A percentile compares a stretch with the other conserved stretches of the same genome.
Evolutionary conservation across 768 basidiomycete genomes (phyloP).

Genomic region (Collybiopsis confluens): DNA sequence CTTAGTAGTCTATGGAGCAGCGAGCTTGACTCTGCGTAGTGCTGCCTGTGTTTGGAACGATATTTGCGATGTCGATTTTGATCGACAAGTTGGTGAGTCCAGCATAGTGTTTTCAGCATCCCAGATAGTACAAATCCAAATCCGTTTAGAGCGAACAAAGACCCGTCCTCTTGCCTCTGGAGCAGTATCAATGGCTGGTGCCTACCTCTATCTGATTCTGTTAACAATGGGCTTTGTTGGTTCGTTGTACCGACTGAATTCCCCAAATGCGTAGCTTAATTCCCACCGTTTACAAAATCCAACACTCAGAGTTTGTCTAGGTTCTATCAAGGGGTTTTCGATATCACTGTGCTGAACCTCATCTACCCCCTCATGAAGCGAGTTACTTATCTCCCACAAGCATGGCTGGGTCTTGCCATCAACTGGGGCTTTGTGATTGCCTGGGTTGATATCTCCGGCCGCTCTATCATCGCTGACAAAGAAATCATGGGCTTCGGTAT

Average conservation of each 20-base stretch:
- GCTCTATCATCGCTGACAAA: background rate
- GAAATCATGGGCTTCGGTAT: slow-evolving; percentile 5
- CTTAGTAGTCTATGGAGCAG: slow-evolving; percentile 11
- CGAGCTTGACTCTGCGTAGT: slow-evolving; percentile 15
- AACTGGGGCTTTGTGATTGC: slow-evolving; percentile 18
- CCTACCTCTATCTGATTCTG: slow-evolving; percentile 11
- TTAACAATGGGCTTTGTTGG: slow-evolving; percentile 6
- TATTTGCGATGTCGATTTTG: slow-evolving; percentile 22
- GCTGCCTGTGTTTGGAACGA: slow-evolving; percentile 25
- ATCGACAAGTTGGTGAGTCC: slow-evolving; percentile 20
- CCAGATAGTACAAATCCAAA: background rate
- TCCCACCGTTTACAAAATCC: background rate
- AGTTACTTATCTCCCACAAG: slow-evolving; percentile 24
- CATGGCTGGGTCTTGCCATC: slow-evolving; percentile 21
- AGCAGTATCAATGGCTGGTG: slow-evolving; percentile 14
- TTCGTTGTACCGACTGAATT: slow-evolving; percentile 11
- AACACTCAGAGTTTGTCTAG: slow-evolving; percentile 4
- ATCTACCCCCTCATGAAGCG: slow-evolving; percentile 26
- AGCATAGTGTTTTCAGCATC: background rate
- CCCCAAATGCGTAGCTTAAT: background rate
- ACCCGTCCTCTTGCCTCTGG: slow-evolving; percentile 18
- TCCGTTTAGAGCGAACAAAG: slow-evolving; percentile 20
- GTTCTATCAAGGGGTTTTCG: slow-evolving; percentile 14
- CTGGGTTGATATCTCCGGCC: slow-evolving; percentile 18
- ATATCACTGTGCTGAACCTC: slow-evolving; percentile 16